Percentiles rank a stretch among this genome's conserved stretches.
These are phyloP conservation scores for Schwanniomyces yamadae DNA, from an alignment of 805 yeast genomes.

Conservation along the genomic window DNA sequence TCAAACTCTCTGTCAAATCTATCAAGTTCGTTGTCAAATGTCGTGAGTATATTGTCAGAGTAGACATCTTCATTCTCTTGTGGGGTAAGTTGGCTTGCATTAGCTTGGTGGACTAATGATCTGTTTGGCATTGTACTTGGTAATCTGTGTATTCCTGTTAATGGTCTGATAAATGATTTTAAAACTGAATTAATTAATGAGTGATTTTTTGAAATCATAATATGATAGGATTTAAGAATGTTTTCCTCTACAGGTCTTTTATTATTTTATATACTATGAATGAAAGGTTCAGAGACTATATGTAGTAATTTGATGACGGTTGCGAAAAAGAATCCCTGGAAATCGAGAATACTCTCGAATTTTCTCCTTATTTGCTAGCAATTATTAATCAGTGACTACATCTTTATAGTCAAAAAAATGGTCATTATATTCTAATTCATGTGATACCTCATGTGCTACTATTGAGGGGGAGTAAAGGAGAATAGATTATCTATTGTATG, in stretches of 20 bases:
- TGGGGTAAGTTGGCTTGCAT: neutral
- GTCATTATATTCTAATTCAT: no score
- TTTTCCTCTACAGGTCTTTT: no score
- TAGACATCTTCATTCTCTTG: neutral
- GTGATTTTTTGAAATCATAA: neutral
- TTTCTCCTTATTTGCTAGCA: no score
- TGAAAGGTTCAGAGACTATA: no score
- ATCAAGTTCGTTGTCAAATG: neutral
- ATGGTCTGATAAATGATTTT: neutral
- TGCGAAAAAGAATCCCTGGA: neutral
- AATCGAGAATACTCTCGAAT: slow-evolving; percentile 1
- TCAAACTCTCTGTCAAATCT: neutral
- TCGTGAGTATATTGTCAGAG: neutral
- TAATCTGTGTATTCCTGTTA: neutral
- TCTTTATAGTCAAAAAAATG: no score
- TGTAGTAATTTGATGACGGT: neutral
- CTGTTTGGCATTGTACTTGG: neutral
- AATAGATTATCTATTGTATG: no score
- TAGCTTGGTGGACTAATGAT: neutral
- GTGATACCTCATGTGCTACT: no score
- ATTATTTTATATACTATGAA: neutral
- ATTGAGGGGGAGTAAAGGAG: no score
- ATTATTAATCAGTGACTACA: no score
- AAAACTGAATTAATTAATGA: neutral
- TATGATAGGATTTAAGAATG: no score